Base-by-base conservation (phyloP, 257 asterid species). In the Primulina tabacum region DNA sequence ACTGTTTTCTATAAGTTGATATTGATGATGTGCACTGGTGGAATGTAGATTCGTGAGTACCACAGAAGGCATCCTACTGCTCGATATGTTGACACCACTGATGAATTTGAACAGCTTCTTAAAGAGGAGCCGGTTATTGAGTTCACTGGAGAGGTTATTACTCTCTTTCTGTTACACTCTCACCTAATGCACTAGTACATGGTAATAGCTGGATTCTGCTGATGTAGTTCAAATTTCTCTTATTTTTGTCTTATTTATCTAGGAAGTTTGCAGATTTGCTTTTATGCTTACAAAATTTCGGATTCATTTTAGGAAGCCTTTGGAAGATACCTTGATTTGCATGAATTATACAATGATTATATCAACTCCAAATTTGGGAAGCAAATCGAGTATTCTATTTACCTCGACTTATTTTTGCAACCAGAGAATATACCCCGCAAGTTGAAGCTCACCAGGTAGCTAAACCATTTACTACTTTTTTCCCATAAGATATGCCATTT, bases 321-420 rank as follows among this genome's bases (percentile, higher is more conserved):
- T 75, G 99, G 99, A 70, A 81, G 95, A 72, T 91, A 91, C 81
- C 99, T 94, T 56, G 99, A 94, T 84, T 85, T 94, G 80, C 97
- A 94, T 32, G 99, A 91, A 77, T 73, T 91, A 75, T 89, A 81
- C 78, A 88, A 91, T 73, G 93, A 81, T 53, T 94, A 89, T 74
- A 85, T 86, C 73, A 94, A 94, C 82, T 88, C 92, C 69, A 91
- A 91, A 77, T 94, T 91, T 62, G 99, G 96, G 37, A 82, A 89
- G 79, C 82, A 80, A 24, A 83, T 89, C 76, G 97, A 94, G 76
- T 94, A 91, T 75, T 78, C 96, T 72, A 89, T 86, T 62, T 94
- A 91, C 75, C 95, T 94, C 69, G 85, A 91, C 55, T 76, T 89
- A 71, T 91, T 94, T 80, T 81, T 89, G 0, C 89, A 85, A 65